Base-by-base conservation (phyloP, 805 yeast species). In the Kuraishia molischiana region DNA sequence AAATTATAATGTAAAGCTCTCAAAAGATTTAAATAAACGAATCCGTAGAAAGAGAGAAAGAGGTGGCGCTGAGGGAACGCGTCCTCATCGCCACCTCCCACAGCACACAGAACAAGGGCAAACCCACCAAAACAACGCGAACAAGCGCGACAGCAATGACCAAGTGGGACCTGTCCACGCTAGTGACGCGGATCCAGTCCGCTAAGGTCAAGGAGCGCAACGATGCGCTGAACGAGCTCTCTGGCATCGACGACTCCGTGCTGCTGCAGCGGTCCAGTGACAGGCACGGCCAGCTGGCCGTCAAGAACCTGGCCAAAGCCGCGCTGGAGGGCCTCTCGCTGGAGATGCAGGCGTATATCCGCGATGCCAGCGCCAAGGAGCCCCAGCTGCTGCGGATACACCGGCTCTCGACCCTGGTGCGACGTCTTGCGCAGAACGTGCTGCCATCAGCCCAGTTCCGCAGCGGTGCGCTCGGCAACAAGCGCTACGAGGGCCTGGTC, bases 161-260 rank as follows among this genome's bases (percentile, higher is more conserved):
- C n/a, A n/a, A n/a, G n/a, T n/a, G n/a, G n/a, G n/a, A n/a, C n/a
- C n/a, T n/a, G n/a, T n/a, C n/a, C n/a, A n/a, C n/a, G n/a, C n/a
- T n/a, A n/a, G n/a, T n/a, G n/a, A n/a, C n/a, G n/a, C n/a, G n/a
- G n/a, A n/a, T n/a, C n/a, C n/a, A n/a, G n/a, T 78, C 85, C 1
- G 42, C 66, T 3, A 77, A 70, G 47, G 57, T 74, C 24, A 69
- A 67, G 43, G 83, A 76, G 11, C 57, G 85, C 29, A 72, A 61
- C 43, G 74, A 69, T 35, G 81, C 72, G 0, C 47, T 79, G 6
- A 51, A 52, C 17, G 58, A 52, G 20, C 45, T 74, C 20, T 64
- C 64, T 9, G 57, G 56, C 15, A 41, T 54, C 21, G 46, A 28
- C 17, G 17, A 9, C 8, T 9, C 31, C 31, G 17, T 14, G 13